Conservation (phyloP, 2,329 filamentous ascomycete genomes). For the Fusarium verrucosum region DNA sequence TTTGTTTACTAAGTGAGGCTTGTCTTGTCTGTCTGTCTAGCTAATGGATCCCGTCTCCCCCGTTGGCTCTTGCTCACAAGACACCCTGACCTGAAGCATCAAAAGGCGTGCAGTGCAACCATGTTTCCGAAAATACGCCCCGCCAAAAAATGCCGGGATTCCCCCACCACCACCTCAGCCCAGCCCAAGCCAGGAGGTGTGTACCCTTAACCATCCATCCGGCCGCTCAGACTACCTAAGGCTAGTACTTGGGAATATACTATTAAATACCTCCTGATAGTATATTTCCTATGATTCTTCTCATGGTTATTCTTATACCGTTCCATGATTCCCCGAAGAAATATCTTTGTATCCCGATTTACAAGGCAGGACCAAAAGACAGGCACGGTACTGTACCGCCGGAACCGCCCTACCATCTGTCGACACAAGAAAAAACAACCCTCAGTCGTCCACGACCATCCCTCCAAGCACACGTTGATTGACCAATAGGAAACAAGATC, state of each 20-base stretch:
- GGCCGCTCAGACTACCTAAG: no score
- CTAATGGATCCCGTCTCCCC: constrained; percentile 35
- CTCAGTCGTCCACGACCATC: constrained; percentile 19
- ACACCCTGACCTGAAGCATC: constrained; percentile 23
- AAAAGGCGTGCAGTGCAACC: constrained; percentile 18
- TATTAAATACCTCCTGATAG: no score
- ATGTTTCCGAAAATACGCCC: constrained; percentile 29
- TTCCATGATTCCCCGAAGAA: no score
- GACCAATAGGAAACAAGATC: constrained; percentile 12
- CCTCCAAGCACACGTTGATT: constrained; percentile 13
- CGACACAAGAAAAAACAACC: constrained; percentile 24
- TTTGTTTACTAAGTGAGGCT: constrained; percentile 30
- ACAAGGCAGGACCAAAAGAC: no score
- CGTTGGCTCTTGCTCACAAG: constrained; percentile 40
- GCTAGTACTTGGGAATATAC: no score
- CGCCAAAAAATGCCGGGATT: constrained; percentile 19
- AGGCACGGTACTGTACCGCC: no score
- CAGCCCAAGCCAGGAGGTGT: neutral
- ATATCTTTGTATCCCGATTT: no score
- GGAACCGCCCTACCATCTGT: constrained; percentile 38
- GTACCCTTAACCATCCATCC: no score
- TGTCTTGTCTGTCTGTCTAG: no score
- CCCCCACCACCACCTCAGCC: constrained; percentile 21
- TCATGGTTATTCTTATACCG: neutral
- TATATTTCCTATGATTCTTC: no score